Conservation (phyloP, 2,329 filamentous ascomycete genomes). For the Diplocarpon mali region DNA sequence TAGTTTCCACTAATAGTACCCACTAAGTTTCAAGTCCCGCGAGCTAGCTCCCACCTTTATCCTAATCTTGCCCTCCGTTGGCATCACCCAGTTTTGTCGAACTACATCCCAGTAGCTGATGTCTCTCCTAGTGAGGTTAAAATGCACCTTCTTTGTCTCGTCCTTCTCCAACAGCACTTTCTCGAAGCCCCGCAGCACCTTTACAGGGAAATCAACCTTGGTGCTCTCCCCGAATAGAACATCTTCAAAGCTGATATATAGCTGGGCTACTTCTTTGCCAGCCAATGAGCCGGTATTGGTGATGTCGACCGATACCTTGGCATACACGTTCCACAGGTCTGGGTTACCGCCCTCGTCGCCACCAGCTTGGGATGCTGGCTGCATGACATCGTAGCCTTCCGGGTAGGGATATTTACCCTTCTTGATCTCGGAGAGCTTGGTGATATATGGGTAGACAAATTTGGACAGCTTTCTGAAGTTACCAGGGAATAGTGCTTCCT, state of each 20-base stretch:
- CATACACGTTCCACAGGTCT: slow-evolving; percentile 43
- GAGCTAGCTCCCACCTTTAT: slow-evolving; percentile 32
- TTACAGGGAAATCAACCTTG: slow-evolving; percentile 48
- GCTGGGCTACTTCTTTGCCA: slow-evolving; percentile 44
- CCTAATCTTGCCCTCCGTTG: slow-evolving; percentile 33
- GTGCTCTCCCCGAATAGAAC: slow-evolving; percentile 13
- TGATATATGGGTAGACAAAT: slow-evolving; percentile 55
- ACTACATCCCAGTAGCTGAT: slow-evolving; percentile 52
- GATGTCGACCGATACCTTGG: slow-evolving; percentile 42
- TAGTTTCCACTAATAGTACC: slow-evolving; percentile 14
- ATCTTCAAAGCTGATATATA: slow-evolving; percentile 37
- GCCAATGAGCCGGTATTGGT: slow-evolving; percentile 44
- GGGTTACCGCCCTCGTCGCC: slow-evolving; percentile 50
- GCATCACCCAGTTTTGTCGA: slow-evolving; percentile 54
- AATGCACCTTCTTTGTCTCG: slow-evolving; percentile 35
- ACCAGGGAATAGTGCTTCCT: slow-evolving; percentile 42
- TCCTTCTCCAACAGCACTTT: slow-evolving; percentile 43
- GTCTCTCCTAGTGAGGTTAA: slow-evolving; percentile 47
- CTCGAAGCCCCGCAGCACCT: slow-evolving; percentile 62
- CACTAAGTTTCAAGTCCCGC: slow-evolving; percentile 27
- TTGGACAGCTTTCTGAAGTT: slow-evolving; percentile 46
- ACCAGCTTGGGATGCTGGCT: slow-evolving; percentile 44
- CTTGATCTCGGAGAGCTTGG: slow-evolving; percentile 28
- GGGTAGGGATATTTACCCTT: slow-evolving; percentile 31
- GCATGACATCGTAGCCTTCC: slow-evolving; percentile 36